Evolutionary conservation across 305 asterid genomes (phyloP).

Genomic region (Fraxinus angustifolia): DNA sequence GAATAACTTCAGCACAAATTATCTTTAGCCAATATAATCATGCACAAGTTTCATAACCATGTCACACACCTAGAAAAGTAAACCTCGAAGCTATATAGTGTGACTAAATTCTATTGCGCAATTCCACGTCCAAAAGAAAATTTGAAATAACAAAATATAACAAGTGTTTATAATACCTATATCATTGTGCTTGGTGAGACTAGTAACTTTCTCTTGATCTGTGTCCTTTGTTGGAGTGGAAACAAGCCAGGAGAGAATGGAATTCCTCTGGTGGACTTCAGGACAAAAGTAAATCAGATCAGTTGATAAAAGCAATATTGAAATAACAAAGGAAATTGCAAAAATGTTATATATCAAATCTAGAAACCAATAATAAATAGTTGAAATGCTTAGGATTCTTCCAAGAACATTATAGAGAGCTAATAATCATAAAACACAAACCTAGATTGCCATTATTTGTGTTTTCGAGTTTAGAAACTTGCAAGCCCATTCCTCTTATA

Average conservation of each 20-base stretch:
- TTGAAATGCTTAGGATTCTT: conserved; percentile 2
- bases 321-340: neutral
- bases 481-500: conserved; percentile 93
- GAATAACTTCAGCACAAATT: neutral
- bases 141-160: neutral
- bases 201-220: conserved; percentile 25
- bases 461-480: conserved; percentile 90
- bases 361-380: conserved; percentile 13
- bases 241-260: conserved; percentile 82
- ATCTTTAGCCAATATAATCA: neutral
- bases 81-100: neutral
- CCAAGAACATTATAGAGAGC: conserved; percentile 10
- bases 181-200: conserved; percentile 31
- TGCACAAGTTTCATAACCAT: neutral
- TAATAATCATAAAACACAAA: conserved; percentile 26
- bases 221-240: conserved; percentile 44
- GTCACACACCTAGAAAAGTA: neutral
- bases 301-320: conserved; percentile 14
- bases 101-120: neutral
- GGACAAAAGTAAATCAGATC: conserved; percentile 21
- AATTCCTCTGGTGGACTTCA: conserved; percentile 57
- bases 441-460: conserved; percentile 59
- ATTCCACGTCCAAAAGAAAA: neutral
- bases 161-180: conserved; percentile 25
- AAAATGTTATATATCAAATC: conserved; percentile 3